Evolutionary conservation across 2,329 filamentous ascomycete genomes (phyloP), one percentile per base, ranked within the genome.

Genomic region (Neofusicoccum ribis): DNA sequence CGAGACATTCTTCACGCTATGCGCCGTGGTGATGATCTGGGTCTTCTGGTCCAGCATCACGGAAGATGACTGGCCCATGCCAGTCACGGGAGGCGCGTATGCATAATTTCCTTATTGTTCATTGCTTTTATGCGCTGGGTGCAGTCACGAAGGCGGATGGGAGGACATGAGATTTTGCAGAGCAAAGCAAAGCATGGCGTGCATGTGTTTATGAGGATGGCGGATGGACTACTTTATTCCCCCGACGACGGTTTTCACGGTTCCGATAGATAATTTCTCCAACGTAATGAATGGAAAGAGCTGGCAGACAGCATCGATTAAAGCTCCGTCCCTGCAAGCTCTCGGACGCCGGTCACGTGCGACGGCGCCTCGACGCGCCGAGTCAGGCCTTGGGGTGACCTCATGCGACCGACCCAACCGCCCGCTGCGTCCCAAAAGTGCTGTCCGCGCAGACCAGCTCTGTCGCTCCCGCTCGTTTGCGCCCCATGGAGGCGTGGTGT

Each of bases 31-130:
- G 17, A 88, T 88, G 79, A 81, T 97, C 69, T 99, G 95, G 93
- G 79, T 91, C 65, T 99, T 99, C 83, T 99, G 95, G 95, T 96
- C 93, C 52, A 97, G 93, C 81, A 99, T 99, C 72, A 99, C 95
- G 15, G 95, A 99, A 80, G 95, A 99, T 73, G 94, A 97, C 81
- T 99, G 95, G 95, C 92, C 93, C 2, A 83, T 86, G 77, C 82
- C 84, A 17, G 73, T 75, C 7, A 71, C 73, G 37, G 76, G 76
- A 3, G 74, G 75, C 7, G 73, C 76, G 36, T 81, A 81, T 69
- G 76, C 75, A 66, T 77, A 66, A 70, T 76, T 73, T 76, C 68
- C 72, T 71, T 69, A 66, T 50, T 58, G 50, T 47, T 58, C 23
- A 14, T 31, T 47, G 27, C 49, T 31, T 50, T 64, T 56, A 56